phyloP scores from a whole-genome alignment of 441 rosid species.

The Pelargonium citronellum region DNA sequence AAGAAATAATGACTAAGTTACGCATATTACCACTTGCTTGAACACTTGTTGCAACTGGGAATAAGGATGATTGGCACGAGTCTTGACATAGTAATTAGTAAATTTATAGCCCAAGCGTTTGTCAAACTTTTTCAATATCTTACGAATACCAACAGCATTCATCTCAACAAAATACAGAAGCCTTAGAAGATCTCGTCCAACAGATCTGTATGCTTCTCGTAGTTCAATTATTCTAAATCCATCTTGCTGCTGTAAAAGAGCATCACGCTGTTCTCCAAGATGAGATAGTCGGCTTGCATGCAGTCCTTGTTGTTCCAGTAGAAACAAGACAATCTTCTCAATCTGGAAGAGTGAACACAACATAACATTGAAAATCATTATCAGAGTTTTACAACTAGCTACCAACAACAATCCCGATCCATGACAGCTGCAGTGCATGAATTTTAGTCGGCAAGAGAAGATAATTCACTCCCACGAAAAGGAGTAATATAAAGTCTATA shows the following conservation, averaged over 20 bases:
- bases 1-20: conserved; percentile 11
- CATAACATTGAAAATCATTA: not conserved
- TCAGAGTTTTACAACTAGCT: not conserved
- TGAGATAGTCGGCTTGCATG: conserved; percentile 35
- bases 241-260: conserved; percentile 27
- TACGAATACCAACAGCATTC: conserved; percentile 46
- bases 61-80: conserved; percentile 52
- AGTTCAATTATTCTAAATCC: conserved; percentile 29
- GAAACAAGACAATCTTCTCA: conserved; percentile 44
- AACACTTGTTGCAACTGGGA: conserved; percentile 48
- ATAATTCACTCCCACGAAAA: not conserved
- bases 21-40: conserved; percentile 47
- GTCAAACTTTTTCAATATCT: conserved; percentile 48
- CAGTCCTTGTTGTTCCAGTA: conserved; percentile 47
- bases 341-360: conserved; percentile 29
- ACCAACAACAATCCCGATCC: not conserved
- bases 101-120: conserved; percentile 49
- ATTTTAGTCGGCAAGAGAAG: not conserved
- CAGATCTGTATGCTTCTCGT: conserved; percentile 40
- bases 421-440: not conserved
- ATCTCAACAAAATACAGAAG: conserved; percentile 45
- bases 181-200: conserved; percentile 40
- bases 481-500: too few species aligned
- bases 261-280: conserved; percentile 34
- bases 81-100: conserved; percentile 46